These are phyloP conservation scores for Dictyostelium citrinum DNA, from an alignment of 78 protist species.

Conservation along the genomic window DNA sequence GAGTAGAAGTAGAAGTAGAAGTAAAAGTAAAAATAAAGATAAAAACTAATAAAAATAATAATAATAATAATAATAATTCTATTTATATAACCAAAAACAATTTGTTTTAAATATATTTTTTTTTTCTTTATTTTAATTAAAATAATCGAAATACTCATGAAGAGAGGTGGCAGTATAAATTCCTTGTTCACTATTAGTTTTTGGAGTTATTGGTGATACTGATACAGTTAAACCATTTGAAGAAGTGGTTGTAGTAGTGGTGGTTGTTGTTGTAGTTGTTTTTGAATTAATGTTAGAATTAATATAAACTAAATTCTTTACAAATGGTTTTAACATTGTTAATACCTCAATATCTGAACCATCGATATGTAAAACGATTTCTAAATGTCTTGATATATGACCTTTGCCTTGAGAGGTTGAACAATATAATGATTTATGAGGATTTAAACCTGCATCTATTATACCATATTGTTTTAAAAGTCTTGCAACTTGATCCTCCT, in stretches of 20 bases:
- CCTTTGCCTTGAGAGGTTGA: conserved; percentile 75
- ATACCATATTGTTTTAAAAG: conserved; percentile 33
- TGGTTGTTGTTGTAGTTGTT: conserved; percentile 25
- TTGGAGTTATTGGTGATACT: background rate
- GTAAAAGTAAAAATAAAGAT: background rate
- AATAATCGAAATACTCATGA: conserved; percentile 56
- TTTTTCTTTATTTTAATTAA: background rate
- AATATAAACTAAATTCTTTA: conserved; percentile 23
- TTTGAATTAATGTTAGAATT: background rate
- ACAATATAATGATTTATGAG: conserved; percentile 38
- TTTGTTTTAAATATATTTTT: too few relatives aligned
- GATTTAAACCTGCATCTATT: conserved; percentile 66
- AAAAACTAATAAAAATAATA: too few relatives aligned
- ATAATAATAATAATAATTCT: too few relatives aligned
- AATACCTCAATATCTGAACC: conserved; percentile 28
- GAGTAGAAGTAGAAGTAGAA: background rate
- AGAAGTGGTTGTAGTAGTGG: conserved; percentile 12
- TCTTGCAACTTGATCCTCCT: conserved; percentile 12
- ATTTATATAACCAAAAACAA: background rate
- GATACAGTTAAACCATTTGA: background rate
- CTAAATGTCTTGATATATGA: conserved; percentile 62
- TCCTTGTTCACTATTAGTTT: conserved; percentile 2
- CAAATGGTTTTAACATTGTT: conserved; percentile 52
- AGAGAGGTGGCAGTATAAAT: background rate
- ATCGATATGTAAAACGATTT: conserved; percentile 25